Percentiles rank a stretch among this genome's conserved stretches.
Conservation (phyloP, 345 rosid genomes). For the Leavenworthia alabamica region DNA sequence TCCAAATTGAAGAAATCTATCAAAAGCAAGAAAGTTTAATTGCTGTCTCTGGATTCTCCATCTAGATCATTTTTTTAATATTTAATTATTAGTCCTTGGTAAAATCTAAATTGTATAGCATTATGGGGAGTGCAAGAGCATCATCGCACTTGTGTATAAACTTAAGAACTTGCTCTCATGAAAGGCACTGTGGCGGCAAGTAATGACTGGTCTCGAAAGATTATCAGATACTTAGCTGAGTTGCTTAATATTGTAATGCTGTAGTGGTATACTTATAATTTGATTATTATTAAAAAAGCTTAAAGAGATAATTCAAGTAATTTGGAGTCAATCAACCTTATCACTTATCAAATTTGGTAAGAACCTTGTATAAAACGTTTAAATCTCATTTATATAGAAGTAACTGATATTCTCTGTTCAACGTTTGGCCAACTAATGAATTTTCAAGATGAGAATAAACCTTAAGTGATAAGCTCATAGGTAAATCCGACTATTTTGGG, state of each 20-base stretch:
- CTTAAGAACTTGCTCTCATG: not conserved
- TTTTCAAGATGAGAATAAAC: not conserved
- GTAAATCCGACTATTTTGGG: not conserved
- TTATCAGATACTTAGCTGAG: not conserved
- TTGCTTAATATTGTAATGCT: not conserved
- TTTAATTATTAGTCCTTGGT: not conserved
- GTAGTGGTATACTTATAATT: not conserved
- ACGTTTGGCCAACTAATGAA: not conserved
- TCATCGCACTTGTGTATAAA: not conserved
- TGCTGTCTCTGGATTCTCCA: constrained; percentile 3
- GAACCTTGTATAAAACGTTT: not conserved
- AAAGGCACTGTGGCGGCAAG: not conserved
- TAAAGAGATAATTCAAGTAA: not conserved
- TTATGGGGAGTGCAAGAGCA: not conserved
- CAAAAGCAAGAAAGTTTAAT: constrained; percentile 31
- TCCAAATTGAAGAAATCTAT: constrained; percentile 44
- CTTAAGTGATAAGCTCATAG: not conserved
- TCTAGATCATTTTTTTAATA: not conserved
- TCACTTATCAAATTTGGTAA: not conserved
- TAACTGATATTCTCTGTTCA: not conserved
- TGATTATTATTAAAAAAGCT: not conserved
- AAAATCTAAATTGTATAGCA: not conserved
- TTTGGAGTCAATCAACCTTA: not conserved
- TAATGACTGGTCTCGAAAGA: not conserved
- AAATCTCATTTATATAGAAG: not conserved